Evolutionary conservation across 1,284 basidiomycete species (phyloP).

Genomic region (Phlebopus sp.): DNA sequence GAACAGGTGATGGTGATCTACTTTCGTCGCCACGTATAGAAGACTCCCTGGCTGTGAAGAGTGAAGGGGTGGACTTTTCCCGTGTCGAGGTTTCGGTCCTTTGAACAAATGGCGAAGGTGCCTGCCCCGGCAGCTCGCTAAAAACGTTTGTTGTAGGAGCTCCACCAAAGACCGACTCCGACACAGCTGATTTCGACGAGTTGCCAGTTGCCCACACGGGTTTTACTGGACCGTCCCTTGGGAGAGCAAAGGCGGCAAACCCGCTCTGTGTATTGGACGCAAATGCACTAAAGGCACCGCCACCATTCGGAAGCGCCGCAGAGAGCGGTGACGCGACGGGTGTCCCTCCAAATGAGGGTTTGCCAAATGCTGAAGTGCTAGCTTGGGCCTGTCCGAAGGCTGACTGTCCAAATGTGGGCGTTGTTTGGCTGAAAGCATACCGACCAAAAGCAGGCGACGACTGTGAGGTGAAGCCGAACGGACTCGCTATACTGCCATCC

Average conservation of each 20-base stretch:
- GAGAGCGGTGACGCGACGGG: conserved; percentile 18
- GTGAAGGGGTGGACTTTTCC: conserved; percentile 1
- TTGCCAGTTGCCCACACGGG: conserved; percentile 19
- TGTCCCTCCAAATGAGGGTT: conserved; percentile 18
- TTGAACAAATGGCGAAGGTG: neutral
- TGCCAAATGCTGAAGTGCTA: conserved; percentile 23
- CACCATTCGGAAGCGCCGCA: conserved; percentile 6
- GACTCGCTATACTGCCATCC: conserved; percentile 7
- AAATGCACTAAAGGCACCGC: conserved; percentile 33
- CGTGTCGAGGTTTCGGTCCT: neutral
- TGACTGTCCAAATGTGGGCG: conserved; percentile 24
- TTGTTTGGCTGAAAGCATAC: conserved; percentile 20
- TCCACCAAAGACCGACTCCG: conserved; percentile 5
- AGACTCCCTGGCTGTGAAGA: conserved; percentile 14
- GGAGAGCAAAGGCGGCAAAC: conserved; percentile 19
- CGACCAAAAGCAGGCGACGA: conserved; percentile 26
- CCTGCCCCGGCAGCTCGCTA: conserved; percentile 5
- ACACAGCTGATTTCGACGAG: conserved; percentile 4
- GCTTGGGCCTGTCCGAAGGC: conserved; percentile 35
- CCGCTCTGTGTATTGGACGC: conserved; percentile 21
- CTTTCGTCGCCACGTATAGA: conserved; percentile 19
- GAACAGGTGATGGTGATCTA: conserved; percentile 28
- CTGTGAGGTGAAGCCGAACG: neutral
- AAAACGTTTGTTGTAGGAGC: conserved; percentile 2
- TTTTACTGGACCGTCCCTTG: conserved; percentile 17